These are phyloP conservation scores for Phytophthora macrochlamydospora DNA, from an alignment of 352 stramenopile species.

Conservation along the genomic window DNA sequence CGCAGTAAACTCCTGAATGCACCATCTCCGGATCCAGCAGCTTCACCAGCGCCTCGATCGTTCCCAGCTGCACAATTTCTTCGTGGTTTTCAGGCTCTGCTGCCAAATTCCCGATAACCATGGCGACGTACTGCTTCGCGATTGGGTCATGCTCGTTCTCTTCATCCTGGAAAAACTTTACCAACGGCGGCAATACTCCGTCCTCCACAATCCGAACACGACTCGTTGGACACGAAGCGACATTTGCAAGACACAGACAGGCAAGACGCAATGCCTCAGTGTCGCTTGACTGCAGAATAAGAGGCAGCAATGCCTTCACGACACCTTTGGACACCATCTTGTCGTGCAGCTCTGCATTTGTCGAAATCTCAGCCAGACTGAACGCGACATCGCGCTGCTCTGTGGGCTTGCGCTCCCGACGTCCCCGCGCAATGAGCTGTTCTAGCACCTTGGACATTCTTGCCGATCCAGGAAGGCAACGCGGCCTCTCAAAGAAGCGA, in stretches of 20 bases:
- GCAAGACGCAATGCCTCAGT: slow-evolving; percentile 93
- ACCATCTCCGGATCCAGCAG: slow-evolving; percentile 91
- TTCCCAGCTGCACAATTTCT: slow-evolving; percentile 92
- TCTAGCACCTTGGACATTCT: slow-evolving; percentile 94
- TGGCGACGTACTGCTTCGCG: slow-evolving; percentile 95
- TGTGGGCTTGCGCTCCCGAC: slow-evolving; percentile 92
- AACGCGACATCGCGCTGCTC: slow-evolving; percentile 97
- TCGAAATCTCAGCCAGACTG: slow-evolving; percentile 96
- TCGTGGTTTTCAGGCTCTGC: slow-evolving; percentile 95
- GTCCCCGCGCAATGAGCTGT: slow-evolving; percentile 95
- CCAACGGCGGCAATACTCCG: slow-evolving; percentile 84
- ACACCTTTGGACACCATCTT: slow-evolving; percentile 96
- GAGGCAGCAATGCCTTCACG: slow-evolving; percentile 90
- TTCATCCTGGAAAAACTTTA: slow-evolving; percentile 91
- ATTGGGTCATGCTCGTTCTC: slow-evolving; percentile 83
- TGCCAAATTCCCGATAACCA: slow-evolving; percentile 96
- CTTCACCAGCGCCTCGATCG: slow-evolving; percentile 91
- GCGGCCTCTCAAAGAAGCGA: slow-evolving; percentile 7
- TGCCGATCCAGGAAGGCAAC: background rate
- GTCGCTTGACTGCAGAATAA: slow-evolving; percentile 93
- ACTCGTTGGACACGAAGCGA: slow-evolving; percentile 86
- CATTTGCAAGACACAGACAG: slow-evolving; percentile 95
- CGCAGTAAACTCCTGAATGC: slow-evolving; percentile 89
- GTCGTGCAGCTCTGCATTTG: slow-evolving; percentile 91
- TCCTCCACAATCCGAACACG: slow-evolving; percentile 95